Evolutionary conservation across 2,329 filamentous ascomycete genomes (phyloP).

Genomic region (Sordariomycetes sp.): DNA sequence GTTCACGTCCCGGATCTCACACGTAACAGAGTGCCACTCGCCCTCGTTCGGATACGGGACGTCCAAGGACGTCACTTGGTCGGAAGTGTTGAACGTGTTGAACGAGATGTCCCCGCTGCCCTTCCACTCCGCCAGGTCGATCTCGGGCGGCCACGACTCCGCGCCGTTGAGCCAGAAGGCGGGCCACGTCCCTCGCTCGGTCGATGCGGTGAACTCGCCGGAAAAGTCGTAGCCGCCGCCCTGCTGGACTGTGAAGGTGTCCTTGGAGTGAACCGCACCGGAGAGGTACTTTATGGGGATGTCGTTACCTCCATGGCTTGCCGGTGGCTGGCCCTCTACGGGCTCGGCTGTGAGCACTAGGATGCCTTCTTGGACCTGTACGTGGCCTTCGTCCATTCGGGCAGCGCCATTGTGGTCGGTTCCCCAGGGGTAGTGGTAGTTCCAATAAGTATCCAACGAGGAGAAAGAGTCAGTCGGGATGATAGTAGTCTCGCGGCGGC

Average conservation of each 20-base stretch:
- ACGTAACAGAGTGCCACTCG: constrained; percentile 37
- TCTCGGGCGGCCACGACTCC: constrained; percentile 45
- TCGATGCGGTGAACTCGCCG: constrained; percentile 27
- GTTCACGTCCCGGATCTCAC: constrained; percentile 38
- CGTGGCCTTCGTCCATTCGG: constrained; percentile 38
- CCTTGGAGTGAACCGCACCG: constrained; percentile 28
- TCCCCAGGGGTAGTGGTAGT: constrained; percentile 43
- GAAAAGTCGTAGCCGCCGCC: constrained; percentile 29
- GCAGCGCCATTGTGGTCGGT: constrained; percentile 46
- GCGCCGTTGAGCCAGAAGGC: constrained; percentile 48
- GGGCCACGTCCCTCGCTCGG: constrained; percentile 39
- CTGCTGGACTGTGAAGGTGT: constrained; percentile 24
- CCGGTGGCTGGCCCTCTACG: constrained; percentile 26
- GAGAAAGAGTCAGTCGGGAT: neutral
- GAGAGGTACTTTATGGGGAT: constrained; percentile 41
- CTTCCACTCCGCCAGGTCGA: constrained; percentile 51
- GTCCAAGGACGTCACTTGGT: constrained; percentile 32
- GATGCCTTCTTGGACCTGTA: constrained; percentile 26
- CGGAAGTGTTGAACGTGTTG: constrained; percentile 42
- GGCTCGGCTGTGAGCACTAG: constrained; percentile 36
- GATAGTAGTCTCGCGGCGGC: neutral
- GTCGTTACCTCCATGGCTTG: constrained; percentile 22
- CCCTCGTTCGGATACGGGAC: constrained; percentile 33
- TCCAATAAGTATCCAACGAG: constrained; percentile 29
- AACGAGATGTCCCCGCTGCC: constrained; percentile 44